Base-by-base conservation (phyloP, 2,329 filamentous ascomycete species). In the Neoarthrinium moseri region DNA sequence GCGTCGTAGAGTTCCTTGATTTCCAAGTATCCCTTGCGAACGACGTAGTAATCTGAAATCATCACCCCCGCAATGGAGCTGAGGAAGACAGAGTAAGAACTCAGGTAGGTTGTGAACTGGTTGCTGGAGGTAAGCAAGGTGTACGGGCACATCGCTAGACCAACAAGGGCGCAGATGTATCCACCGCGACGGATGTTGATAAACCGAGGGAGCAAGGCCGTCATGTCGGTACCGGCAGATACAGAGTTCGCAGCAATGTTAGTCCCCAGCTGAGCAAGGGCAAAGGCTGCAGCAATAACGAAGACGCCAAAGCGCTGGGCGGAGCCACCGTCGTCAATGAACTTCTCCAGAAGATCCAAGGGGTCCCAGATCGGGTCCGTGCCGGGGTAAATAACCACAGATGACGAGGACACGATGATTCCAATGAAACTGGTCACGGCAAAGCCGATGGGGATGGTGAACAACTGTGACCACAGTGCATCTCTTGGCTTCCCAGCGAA, bases 21-120 rank as follows among this genome's bases (percentile, higher is more conserved):
- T 53, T 91, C 81, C 3, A 94, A 74, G 63, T 91, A 95, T 5
- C 91, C 91, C 48, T 79, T 84, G 47, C 91, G 86, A 5, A 96
- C 88, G 46, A 87, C 51, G 67, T 95, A 96, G 72, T 96, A 96
- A 66, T 96, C 91, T 55, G 77, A 80, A 49, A 91, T 74, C 71
- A 96, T 94, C 52, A 95, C 89, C n/a, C 91, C 91, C 1, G 89
- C 91, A 51, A 96, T 95, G 34, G 87, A 90, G 48, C 87, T 91
- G n/a, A 96, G 78, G 69, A 96, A 96, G 46, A 96, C 90, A 3
- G 87, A 91, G 72, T 96, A 96, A 1, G 91, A 87, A 1, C 88
- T 94, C 1, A 96, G 81, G 62, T 96, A 96, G 4, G 89, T 95
- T 1, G 89, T 94, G 71, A 96, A 96, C 67, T 86, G 84, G 72